Evolutionary conservation across 78 protist species (phyloP).

Genomic region (Capsaspora owczarzaki): DNA sequence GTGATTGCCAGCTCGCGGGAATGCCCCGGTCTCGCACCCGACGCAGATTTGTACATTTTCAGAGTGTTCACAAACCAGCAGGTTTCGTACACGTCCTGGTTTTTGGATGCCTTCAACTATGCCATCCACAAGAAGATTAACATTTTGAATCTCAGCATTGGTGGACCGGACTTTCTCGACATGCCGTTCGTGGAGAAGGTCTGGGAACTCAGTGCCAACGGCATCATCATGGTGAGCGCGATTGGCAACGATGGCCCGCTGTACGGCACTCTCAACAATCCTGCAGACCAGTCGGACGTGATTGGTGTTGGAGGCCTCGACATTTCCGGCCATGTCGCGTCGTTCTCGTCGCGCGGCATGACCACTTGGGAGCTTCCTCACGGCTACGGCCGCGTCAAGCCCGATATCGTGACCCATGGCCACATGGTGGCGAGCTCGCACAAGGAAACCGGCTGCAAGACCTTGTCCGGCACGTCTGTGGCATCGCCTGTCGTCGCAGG

Average conservation of each 20-base stretch:
- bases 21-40: conserved; percentile 88
- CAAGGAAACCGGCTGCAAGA: conserved; percentile 34
- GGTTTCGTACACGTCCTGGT: conserved; percentile 88
- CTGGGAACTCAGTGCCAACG: conserved; percentile 71
- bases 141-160: conserved; percentile 82
- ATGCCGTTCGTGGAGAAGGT: conserved; percentile 91
- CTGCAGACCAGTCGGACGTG: conserved; percentile 88
- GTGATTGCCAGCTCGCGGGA: conserved; percentile 31
- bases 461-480: conserved; percentile 55
- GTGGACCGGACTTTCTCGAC: conserved; percentile 93
- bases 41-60: conserved; percentile 64
- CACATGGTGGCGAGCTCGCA: conserved; percentile 20
- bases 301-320: conserved; percentile 91
- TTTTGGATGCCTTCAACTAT: conserved; percentile 92
- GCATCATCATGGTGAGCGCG: conserved; percentile 79
- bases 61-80: conserved; percentile 69
- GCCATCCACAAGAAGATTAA: conserved; percentile 52
- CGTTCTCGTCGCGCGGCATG: conserved; percentile 76
- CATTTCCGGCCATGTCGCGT: conserved; percentile 5
- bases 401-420: conserved; percentile 82
- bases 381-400: conserved; percentile 93
- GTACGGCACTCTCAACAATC: conserved; percentile 90
- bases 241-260: conserved; percentile 94
- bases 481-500: conserved; percentile 94
- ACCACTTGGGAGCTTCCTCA: conserved; percentile 88